A percentile compares a stretch with the other conserved stretches of the same genome.
phyloP scores from a whole-genome alignment of 768 basidiomycete genomes.

The Cystofilobasidium ferigula region DNA sequence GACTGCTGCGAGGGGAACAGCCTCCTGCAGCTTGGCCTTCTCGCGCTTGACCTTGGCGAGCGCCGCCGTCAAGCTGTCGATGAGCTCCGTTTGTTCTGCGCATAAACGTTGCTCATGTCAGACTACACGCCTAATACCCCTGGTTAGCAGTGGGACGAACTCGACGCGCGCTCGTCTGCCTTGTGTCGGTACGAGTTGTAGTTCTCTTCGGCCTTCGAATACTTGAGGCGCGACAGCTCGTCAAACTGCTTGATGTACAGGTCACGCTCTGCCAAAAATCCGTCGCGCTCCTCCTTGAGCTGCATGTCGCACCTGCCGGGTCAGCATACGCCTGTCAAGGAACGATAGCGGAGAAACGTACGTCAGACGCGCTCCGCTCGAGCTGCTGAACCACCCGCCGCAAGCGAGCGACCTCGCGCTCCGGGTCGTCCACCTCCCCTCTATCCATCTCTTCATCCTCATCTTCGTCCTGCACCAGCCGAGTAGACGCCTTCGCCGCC shows the following conservation, averaged over 20 bases:
- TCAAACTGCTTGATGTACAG: slow-evolving; percentile 20
- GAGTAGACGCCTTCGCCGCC: not conserved
- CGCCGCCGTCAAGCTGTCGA: slow-evolving; percentile 7
- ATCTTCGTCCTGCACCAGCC: not conserved
- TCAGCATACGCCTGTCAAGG: not conserved
- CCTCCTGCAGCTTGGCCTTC: not conserved
- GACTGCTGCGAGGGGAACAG: not conserved
- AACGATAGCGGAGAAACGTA: not conserved
- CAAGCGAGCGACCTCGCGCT: slow-evolving; percentile 1
- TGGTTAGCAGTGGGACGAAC: not conserved
- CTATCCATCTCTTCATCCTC: not conserved
- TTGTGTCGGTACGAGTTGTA: slow-evolving; percentile 11
- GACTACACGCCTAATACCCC: too few species aligned
- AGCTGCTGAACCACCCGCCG: slow-evolving; percentile 10
- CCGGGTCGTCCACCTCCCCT: not conserved
- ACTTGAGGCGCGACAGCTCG: slow-evolving; percentile 11
- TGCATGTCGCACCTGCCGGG: not conserved
- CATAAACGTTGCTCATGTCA: not conserved
- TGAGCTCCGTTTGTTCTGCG: slow-evolving; percentile 10
- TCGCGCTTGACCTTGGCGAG: slow-evolving; percentile 14
- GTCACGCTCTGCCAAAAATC: slow-evolving; percentile 12
- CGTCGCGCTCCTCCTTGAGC: slow-evolving; percentile 15
- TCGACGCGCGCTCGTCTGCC: slow-evolving; percentile 10
- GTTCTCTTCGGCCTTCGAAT: slow-evolving; percentile 15
- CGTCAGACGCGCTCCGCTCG: slow-evolving; percentile 14